Evolutionary conservation across 768 basidiomycete genomes (phyloP).

Genomic region (Mycena galericulata): DNA sequence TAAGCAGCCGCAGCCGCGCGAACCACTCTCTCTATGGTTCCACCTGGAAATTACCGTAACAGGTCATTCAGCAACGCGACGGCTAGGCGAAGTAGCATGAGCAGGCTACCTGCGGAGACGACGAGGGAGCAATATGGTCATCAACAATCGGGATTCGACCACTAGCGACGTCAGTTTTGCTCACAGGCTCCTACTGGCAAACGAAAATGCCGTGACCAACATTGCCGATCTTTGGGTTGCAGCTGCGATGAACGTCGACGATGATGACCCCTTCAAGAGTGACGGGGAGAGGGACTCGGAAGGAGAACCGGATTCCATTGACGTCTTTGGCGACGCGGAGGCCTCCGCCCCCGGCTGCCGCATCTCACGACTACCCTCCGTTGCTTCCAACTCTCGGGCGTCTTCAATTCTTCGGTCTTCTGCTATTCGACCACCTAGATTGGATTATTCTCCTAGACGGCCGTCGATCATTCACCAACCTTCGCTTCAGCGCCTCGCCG

Average conservation of each 20-base stretch:
- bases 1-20: constrained; percentile 66
- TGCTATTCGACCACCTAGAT: background rate
- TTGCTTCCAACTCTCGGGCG: constrained; percentile 35
- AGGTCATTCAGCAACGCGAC: constrained; percentile 63
- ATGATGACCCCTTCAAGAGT: constrained; percentile 82
- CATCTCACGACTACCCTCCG: constrained; percentile 8
- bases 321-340: constrained; percentile 44
- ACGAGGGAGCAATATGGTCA: constrained; percentile 62
- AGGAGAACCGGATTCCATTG: constrained; percentile 39
- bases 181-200: constrained; percentile 91
- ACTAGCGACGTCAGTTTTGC: constrained; percentile 84
- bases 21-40: constrained; percentile 89
- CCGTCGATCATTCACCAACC: constrained; percentile 39
- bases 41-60: constrained; percentile 64
- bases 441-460: constrained; percentile 30
- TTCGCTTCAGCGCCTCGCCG: constrained; percentile 48
- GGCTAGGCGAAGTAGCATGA: constrained; percentile 66
- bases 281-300: constrained; percentile 60
- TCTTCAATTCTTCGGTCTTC: no score
- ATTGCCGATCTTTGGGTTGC: constrained; percentile 98
- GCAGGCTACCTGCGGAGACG: constrained; percentile 64
- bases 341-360: constrained; percentile 34
- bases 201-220: constrained; percentile 94
- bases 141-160: constrained; percentile 55
- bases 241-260: constrained; percentile 94